phyloP scores from a whole-genome alignment of 208 protist genomes.

The Blechomonas ayalai region DNA sequence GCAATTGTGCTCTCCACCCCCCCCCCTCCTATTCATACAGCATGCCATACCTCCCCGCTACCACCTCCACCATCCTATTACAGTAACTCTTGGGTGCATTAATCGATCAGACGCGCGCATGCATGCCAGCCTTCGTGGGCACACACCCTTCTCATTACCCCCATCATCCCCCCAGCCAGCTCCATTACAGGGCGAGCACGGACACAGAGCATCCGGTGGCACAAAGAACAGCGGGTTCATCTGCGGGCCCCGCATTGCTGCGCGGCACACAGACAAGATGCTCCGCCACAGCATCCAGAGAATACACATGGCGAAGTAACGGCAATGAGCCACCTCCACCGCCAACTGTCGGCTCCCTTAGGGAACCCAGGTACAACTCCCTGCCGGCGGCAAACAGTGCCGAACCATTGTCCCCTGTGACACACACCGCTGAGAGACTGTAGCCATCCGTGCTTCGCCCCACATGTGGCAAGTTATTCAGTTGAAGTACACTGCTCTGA shows the following conservation, averaged over 20 bases:
- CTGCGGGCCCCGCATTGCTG: not conserved
- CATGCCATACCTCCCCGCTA: too few species aligned
- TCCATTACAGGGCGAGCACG: conserved; percentile 10
- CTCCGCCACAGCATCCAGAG: conserved; percentile 8
- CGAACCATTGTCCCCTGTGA: conserved; percentile 1
- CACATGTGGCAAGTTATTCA: too few species aligned
- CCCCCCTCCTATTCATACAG: too few species aligned
- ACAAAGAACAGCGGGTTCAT: conserved; percentile 6
- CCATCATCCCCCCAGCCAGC: not conserved
- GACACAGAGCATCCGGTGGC: conserved; percentile 11
- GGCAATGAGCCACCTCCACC: not conserved
- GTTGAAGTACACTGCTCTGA: too few species aligned
- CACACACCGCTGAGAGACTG: conserved; percentile 12
- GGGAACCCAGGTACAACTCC: conserved; percentile 23
- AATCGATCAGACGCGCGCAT: too few species aligned
- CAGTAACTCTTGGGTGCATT: too few species aligned
- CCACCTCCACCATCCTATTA: too few species aligned
- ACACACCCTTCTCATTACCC: too few species aligned
- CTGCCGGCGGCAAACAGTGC: conserved; percentile 18
- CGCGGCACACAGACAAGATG: conserved; percentile 5
- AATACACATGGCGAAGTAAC: conserved; percentile 11
- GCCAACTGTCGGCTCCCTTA: conserved; percentile 10
- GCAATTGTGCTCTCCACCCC: too few species aligned
- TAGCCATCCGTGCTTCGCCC: too few species aligned
- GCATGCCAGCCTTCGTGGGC: too few species aligned